phyloP scores from a whole-genome alignment of 176 grass and related monocot genomes.

The Eragrostis curvula region DNA sequence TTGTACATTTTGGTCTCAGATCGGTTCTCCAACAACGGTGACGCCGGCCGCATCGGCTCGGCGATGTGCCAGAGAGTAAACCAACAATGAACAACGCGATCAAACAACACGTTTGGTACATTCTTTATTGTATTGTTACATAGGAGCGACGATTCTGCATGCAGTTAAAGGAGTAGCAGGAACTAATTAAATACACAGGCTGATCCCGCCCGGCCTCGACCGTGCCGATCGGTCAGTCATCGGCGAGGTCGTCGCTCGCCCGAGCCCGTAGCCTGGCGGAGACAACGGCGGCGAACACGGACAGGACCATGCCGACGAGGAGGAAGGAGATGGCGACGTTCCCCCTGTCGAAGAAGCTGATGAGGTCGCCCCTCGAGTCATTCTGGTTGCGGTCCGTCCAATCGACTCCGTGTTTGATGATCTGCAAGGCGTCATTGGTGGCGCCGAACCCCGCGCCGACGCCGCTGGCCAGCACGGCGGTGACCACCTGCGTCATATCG shows the following conservation, averaged over 20 bases:
- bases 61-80: too few species aligned
- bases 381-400: too few species aligned
- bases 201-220: too few species aligned
- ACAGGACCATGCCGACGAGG: slow-evolving; percentile 28
- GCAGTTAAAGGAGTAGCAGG: too few species aligned
- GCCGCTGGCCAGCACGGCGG: slow-evolving; percentile 29
- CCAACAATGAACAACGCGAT: too few species aligned
- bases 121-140: too few species aligned
- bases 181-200: too few species aligned
- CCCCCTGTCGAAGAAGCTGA: neutral
- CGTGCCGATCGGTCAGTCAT: neutral
- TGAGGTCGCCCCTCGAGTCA: neutral
- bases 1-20: too few species aligned
- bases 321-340: slow-evolving; percentile 24
- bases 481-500: neutral
- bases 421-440: neutral
- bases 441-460: slow-evolving; percentile 41
- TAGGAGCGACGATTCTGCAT: too few species aligned
- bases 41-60: too few species aligned
- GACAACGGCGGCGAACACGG: slow-evolving; percentile 14
- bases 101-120: too few species aligned
- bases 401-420: neutral
- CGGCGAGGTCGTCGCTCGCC: neutral
- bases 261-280: slow-evolving; percentile 26
- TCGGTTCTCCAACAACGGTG: too few species aligned